These are phyloP conservation scores for Suillus paluster DNA, from an alignment of 768 basidiomycete species.

Conservation along the genomic window DNA sequence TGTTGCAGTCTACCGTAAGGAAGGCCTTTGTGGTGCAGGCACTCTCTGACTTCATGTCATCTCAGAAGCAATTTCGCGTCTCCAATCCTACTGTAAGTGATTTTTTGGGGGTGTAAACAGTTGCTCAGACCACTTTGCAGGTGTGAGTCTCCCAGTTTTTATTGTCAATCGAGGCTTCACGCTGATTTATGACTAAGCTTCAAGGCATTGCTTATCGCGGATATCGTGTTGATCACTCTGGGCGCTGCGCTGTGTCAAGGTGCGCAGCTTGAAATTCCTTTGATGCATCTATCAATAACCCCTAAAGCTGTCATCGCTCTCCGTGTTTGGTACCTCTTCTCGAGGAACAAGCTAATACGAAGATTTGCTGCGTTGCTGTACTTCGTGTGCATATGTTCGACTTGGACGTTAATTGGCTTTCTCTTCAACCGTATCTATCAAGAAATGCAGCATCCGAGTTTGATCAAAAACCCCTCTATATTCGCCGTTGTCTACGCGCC, in stretches of 20 bases:
- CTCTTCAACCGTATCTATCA: not conserved
- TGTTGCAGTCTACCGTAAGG: not conserved
- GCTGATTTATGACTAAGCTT: not conserved
- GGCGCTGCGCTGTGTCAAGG: conserved; percentile 13
- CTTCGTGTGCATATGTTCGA: not conserved
- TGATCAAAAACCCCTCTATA: not conserved
- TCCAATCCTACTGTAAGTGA: not conserved
- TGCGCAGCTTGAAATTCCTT: not conserved
- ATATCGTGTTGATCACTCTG: not conserved
- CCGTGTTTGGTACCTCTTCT: conserved; percentile 17
- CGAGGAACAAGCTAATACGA: conserved; percentile 5
- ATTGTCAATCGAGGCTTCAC: not conserved
- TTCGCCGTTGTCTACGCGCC: conserved; percentile 4
- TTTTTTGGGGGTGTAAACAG: not conserved
- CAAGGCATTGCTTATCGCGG: not conserved
- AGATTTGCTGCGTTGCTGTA: conserved; percentile 1
- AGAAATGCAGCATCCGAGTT: not conserved
- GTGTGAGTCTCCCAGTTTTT: conserved; percentile 5
- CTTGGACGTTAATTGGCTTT: not conserved
- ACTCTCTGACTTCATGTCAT: not conserved
- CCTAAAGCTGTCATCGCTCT: conserved; percentile 11
- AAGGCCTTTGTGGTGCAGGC: not conserved
- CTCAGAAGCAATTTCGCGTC: conserved; percentile 3
- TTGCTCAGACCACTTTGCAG: not conserved
- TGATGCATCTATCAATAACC: not conserved